phyloP scores from a whole-genome alignment of 805 yeast genomes.

The Yarrowia osloensis region DNA sequence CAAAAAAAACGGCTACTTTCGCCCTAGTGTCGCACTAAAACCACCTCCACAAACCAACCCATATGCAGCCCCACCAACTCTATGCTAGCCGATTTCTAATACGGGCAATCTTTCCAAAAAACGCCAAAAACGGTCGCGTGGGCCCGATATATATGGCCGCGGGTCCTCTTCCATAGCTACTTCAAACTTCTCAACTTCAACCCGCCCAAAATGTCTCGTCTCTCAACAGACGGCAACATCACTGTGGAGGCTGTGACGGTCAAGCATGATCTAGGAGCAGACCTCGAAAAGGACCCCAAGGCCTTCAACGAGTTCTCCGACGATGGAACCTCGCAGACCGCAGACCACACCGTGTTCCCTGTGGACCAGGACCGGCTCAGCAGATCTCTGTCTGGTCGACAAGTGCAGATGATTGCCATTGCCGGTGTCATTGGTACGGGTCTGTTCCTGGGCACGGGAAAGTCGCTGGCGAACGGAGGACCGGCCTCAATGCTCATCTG shows the following conservation, averaged over 20 bases:
- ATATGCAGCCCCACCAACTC: conserved; percentile 19
- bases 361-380: conserved; percentile 32
- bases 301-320: neutral
- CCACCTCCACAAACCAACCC: too few relatives aligned
- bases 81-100: neutral
- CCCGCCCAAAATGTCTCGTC: neutral
- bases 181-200: neutral
- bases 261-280: neutral
- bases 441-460: conserved; percentile 53
- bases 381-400: conserved; percentile 44
- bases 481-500: conserved; percentile 56
- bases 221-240: conserved; percentile 17
- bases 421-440: conserved; percentile 82
- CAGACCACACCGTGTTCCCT: conserved; percentile 12
- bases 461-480: conserved; percentile 53
- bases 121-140: neutral
- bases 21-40: neutral
- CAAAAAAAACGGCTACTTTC: neutral
- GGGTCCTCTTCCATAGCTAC: neutral
- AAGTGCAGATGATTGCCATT: conserved; percentile 69
- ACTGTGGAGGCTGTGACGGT: neutral
- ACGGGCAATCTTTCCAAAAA: neutral
- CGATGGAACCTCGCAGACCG: neutral
- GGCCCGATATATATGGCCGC: too few relatives aligned
- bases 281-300: conserved; percentile 14